Evolutionary conservation across 306 rosid genomes (phyloP), one percentile per base, ranked within the genome.

Genomic region (Alnus rubra): DNA sequence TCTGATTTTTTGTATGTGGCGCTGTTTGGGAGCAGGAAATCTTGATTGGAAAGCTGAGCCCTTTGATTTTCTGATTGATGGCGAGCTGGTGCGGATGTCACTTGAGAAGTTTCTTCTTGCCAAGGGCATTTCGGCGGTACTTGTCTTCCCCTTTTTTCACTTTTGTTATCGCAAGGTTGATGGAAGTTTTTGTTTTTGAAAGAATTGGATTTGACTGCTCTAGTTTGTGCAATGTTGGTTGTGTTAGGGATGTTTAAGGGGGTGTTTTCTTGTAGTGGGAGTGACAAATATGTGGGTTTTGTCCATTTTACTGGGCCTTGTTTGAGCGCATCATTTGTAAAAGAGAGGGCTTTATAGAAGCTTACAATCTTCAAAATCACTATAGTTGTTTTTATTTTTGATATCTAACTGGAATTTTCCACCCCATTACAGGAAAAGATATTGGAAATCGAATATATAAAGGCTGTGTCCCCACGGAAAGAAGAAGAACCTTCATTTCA

Each of bases 21-120:
- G 13, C 4, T 54, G 18, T 11, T 82, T 80, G 53, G 81, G 59
- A 37, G 53, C 78, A 84, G 90, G 77, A 81, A 86, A 89, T 52
- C 79, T 88, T 68, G 94, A 93, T n/a, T 79, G 88, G 89, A 15
- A 88, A 69, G 49, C 76, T 12, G 96, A 90, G 49, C 93, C 98
- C 1, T 93, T 95, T 80, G 99, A 95, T 86, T 93, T 95, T 82
- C 84, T 95, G 84, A 86, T 93, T 30, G 88, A 95, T 88, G 96
- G 96, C 28, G 98, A 91, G 85, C 85, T 93, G 50, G 91, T 93
- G 68, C 90, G 98, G 33, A 90, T 91, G 98, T 88, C 98, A 5
- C 89, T 95, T 10, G 96, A 90, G 70, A 83, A 93, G 81, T 95
- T 95, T 74, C 98, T 95, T 78, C 89, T 91, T 0, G 96, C 90